Percentiles rank a stretch among this genome's conserved stretches.
These are phyloP conservation scores for Clonostachys solani DNA, from an alignment of 2,329 filamentous ascomycete genomes.

Conservation along the genomic window DNA sequence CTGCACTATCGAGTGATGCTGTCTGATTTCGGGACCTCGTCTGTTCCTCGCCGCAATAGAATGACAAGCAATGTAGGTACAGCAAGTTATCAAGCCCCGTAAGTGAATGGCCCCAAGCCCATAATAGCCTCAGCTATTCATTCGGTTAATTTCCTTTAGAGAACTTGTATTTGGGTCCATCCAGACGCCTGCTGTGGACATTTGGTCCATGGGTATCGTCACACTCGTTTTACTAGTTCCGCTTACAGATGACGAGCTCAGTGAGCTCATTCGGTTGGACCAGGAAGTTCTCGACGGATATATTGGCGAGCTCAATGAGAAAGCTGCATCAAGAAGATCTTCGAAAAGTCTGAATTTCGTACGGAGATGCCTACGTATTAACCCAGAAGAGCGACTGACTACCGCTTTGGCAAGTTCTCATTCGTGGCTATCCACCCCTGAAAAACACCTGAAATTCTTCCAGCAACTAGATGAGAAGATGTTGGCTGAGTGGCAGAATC, in stretches of 20 bases:
- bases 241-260: conserved; percentile 8
- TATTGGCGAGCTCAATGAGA: conserved; percentile 9
- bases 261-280: conserved; percentile 16
- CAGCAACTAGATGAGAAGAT: conserved; percentile 18
- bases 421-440: conserved; percentile 25
- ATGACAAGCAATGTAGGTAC: conserved; percentile 43
- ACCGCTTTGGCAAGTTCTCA: conserved; percentile 19
- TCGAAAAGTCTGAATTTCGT: conserved; percentile 19
- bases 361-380: conserved; percentile 20
- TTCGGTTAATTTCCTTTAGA: conserved; percentile 30
- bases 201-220: conserved; percentile 49
- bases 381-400: conserved; percentile 17
- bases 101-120: conserved; percentile 13
- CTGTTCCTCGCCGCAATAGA: conserved; percentile 30
- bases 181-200: conserved; percentile 36
- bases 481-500: conserved; percentile 15
- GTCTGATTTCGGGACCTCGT: conserved; percentile 48
- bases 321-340: conserved; percentile 9
- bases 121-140: not conserved
- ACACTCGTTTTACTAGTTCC: conserved; percentile 27
- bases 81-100: conserved; percentile 44
- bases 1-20: conserved; percentile 40
- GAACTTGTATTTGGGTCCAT: conserved; percentile 1
- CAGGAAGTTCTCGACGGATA: conserved; percentile 15
- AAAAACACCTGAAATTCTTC: conserved; percentile 22